These are phyloP conservation scores for Paragyromitra xinjiangensis DNA, from an alignment of 495 filamentous ascomycete species.

Conservation along the genomic window DNA sequence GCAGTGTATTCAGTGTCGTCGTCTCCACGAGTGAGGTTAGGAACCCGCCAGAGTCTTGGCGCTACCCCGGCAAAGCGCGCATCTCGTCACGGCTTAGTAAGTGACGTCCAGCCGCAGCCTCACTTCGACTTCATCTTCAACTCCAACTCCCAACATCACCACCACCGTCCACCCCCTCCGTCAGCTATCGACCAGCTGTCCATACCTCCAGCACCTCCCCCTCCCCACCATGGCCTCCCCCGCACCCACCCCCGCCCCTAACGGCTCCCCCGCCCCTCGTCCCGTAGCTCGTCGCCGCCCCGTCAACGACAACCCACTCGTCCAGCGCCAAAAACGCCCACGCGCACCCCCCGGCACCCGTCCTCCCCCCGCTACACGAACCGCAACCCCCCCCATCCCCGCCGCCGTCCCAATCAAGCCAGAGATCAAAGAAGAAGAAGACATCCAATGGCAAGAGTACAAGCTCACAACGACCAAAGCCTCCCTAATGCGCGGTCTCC, in stretches of 20 bases:
- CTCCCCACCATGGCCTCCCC: slow-evolving; percentile 12
- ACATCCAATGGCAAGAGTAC: slow-evolving; percentile 49
- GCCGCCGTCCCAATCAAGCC: slow-evolving; percentile 19
- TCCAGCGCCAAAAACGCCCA: slow-evolving; percentile 52
- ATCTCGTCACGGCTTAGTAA: slow-evolving; percentile 15
- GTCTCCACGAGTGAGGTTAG: neutral
- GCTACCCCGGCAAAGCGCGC: too few species aligned
- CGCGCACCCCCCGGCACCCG: slow-evolving; percentile 30
- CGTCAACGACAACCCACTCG: slow-evolving; percentile 51
- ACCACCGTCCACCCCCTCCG: neutral
- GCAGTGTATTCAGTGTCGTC: slow-evolving; percentile 1
- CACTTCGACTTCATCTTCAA: neutral
- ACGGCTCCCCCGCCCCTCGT: slow-evolving; percentile 24
- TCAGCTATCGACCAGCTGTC: neutral
- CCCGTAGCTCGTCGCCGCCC: slow-evolving; percentile 46
- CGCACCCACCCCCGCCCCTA: slow-evolving; percentile 12
- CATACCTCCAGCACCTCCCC: neutral
- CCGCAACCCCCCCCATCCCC: slow-evolving; percentile 16
- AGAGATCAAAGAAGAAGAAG: slow-evolving; percentile 43
- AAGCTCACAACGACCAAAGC: slow-evolving; percentile 78
- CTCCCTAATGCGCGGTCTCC: slow-evolving; percentile 77
- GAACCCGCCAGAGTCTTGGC: neutral
- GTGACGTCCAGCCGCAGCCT: neutral
- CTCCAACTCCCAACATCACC: neutral
- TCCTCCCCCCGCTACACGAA: slow-evolving; percentile 17